These are phyloP conservation scores for Gastrolobium villosum DNA, from an alignment of 306 rosid genomes.

Conservation along the genomic window DNA sequence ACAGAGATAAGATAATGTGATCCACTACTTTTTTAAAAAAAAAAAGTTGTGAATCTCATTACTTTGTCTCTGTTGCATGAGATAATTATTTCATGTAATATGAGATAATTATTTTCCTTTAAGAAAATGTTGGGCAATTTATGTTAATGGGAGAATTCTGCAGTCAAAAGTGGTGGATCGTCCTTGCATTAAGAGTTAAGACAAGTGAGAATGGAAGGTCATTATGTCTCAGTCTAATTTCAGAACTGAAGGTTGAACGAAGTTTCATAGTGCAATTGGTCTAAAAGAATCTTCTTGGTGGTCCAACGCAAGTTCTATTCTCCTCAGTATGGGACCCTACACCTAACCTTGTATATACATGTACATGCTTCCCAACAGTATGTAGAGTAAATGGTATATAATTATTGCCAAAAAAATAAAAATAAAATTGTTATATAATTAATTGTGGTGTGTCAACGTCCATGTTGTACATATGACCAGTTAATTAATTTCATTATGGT, in stretches of 20 bases:
- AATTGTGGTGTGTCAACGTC: conserved; percentile 23
- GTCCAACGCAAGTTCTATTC: conserved; percentile 43
- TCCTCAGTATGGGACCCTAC: conserved; percentile 31
- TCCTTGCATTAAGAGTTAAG: neutral
- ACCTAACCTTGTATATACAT: conserved; percentile 21
- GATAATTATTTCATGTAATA: no score
- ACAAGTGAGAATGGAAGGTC: conserved; percentile 22
- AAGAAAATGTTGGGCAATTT: conserved; percentile 22
- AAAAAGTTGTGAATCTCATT: no score
- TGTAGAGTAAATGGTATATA: conserved; percentile 14
- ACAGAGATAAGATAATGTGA: no score
- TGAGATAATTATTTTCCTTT: no score
- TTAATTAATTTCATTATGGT: conserved; percentile 17
- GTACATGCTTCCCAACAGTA: conserved; percentile 1
- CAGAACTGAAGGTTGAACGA: neutral
- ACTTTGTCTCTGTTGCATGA: no score
- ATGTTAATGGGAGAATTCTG: conserved; percentile 19
- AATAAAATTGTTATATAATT: neutral
- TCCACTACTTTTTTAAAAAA: no score
- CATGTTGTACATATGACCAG: conserved; percentile 33
- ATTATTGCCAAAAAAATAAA: neutral
- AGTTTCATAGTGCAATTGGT: conserved; percentile 4
- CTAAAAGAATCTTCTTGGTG: conserved; percentile 27
- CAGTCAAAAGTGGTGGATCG: conserved; percentile 47
- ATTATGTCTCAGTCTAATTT: conserved; percentile 10